Evolutionary conservation across 306 rosid species (phyloP).

Genomic region (Morella rubra): DNA sequence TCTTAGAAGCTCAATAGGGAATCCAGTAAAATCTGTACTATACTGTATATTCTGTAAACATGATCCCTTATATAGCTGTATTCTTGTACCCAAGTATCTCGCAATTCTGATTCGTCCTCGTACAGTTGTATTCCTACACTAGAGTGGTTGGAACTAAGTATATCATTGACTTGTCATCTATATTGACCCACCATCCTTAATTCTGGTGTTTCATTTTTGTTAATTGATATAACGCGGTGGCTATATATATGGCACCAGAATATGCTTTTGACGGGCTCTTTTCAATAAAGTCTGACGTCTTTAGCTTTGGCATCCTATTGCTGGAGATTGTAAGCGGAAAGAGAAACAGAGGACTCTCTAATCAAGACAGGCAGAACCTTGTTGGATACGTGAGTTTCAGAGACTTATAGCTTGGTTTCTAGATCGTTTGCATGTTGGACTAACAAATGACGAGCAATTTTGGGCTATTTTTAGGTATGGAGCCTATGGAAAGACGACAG

Average conservation of each 20-base stretch:
- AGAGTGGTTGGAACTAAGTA: slow-evolving; percentile 51
- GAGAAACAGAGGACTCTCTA: slow-evolving; percentile 41
- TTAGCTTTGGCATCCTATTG: slow-evolving; percentile 45
- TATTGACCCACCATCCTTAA: too few species aligned
- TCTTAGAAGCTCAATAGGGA: too few species aligned
- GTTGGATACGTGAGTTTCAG: slow-evolving; percentile 49
- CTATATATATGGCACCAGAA: too few species aligned
- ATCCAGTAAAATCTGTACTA: too few species aligned
- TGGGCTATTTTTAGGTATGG: slow-evolving; percentile 47
- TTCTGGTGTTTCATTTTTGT: too few species aligned
- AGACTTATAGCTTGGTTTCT: neutral
- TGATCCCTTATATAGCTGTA: too few species aligned
- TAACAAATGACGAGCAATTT: neutral
- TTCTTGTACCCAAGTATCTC: too few species aligned
- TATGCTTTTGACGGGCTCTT: slow-evolving; percentile 34
- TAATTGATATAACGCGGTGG: too few species aligned
- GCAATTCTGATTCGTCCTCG: too few species aligned
- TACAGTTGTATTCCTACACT: too few species aligned
- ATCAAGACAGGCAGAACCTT: slow-evolving; percentile 31
- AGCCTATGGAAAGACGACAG: slow-evolving; percentile 44
- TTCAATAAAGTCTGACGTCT: slow-evolving; percentile 36
- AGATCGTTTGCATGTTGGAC: neutral
- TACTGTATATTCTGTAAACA: too few species aligned
- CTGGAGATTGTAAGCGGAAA: slow-evolving; percentile 57
- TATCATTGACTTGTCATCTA: too few species aligned